Evolutionary conservation across 2,329 filamentous ascomycete species (phyloP), one percentile per base, ranked within the genome.

Genomic region (Colletotrichum tanaceti): DNA sequence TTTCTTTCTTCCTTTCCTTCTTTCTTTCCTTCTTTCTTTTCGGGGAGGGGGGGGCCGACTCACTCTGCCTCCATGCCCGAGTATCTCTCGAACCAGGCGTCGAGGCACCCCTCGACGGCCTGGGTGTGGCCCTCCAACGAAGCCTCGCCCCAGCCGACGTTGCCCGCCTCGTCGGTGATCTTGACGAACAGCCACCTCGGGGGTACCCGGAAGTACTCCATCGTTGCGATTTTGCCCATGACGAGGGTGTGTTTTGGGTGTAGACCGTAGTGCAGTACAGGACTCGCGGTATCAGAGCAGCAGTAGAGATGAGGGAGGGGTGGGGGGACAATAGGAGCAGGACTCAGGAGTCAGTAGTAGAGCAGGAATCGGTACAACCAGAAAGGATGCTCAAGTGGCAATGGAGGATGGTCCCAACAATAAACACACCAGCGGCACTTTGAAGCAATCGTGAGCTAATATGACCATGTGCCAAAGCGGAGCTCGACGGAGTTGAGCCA

Each of bases 111-210:
- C 75, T 94, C 91, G 0, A 94, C 90, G 2, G 91, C 90, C 65
- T 91, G 86, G 0, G 89, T 89, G 73, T 94, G 91, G 0, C 91
- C 91, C 77, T 93, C 91, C 0, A 94, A 79, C 0, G 90, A 91
- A 0, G 89, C 90, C 76, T 93, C 91, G 20, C 91, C 91, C 91
- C 91, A 93, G 7, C 91, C 91, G 58, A 84, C 80, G 41, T 87
- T 83, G 4, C 87, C 90, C 1, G 84, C 83, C 41, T 89, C 87
- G 74, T 93, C 91, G 1, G 86, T 89, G 71, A 94, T 86, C 77
- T 93, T 94, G 72, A 93, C 91, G 72, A 93, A 93, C 1, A 94
- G 83, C 91, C 91, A 94, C 47, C 91, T 84, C 16, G 91, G 91
- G 53, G 90, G 89, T 10, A 93, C 88, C 20, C 91, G 86, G 76